These are phyloP conservation scores for Paramecium sexaurelia DNA, from an alignment of 73 alveolate genomes.

Conservation along the genomic window DNA sequence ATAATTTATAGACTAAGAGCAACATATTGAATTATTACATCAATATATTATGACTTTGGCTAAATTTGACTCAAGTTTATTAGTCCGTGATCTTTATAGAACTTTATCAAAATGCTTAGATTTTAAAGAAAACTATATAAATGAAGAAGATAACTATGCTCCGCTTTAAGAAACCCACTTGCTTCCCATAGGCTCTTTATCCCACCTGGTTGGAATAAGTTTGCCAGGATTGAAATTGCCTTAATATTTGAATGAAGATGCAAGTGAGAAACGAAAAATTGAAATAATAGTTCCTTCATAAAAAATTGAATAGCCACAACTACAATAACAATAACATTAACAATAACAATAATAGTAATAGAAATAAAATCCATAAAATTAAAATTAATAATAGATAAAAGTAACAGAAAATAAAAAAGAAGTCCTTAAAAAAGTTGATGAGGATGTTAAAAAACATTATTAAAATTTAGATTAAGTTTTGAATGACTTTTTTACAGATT, in stretches of 20 bases:
- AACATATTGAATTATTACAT: background rate
- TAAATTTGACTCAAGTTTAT: background rate
- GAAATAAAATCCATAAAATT: background rate
- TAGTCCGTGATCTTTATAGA: slow-evolving; percentile 21
- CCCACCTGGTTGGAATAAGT: background rate
- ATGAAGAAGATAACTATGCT: background rate
- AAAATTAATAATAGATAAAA: background rate
- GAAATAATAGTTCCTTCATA: background rate
- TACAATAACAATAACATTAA: background rate
- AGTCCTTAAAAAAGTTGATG: background rate
- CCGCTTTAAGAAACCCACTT: background rate
- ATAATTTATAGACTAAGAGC: background rate
- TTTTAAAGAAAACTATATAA: background rate
- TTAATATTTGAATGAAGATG: background rate
- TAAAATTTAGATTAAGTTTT: slow-evolving; percentile 1
- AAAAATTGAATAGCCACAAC: background rate
- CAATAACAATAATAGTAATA: background rate
- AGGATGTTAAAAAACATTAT: slow-evolving; percentile 32
- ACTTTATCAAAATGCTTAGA: background rate
- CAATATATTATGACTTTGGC: background rate
- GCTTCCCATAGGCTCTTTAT: background rate
- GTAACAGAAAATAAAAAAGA: background rate
- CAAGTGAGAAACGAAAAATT: background rate
- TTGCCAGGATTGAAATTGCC: background rate
- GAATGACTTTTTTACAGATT: slow-evolving; percentile 25